Base-by-base conservation (phyloP, 2,329 filamentous ascomycete species). In the Calonectria pauciramosa region DNA sequence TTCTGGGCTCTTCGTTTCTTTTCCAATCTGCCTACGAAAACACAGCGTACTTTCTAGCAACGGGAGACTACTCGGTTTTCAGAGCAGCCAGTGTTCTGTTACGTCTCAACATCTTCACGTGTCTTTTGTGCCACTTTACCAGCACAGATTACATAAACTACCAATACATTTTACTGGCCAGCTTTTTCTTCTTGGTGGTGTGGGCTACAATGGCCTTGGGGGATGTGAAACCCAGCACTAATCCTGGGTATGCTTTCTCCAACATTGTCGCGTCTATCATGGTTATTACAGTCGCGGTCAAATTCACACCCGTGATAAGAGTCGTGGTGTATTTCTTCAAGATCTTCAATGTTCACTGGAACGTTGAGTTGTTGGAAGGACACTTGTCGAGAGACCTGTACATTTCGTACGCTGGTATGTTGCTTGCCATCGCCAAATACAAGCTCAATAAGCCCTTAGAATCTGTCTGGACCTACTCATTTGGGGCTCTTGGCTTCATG, bases 11-110 rank as follows among this genome's bases (percentile, higher is more conserved):
- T 0, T 86, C 87, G 1, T 93, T 92, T 80, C 86, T 94, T 51
- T 93, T 93, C 81, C 86, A 93, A 74, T 91, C 89, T 16, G 89
- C 89, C 13, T 93, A 90, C 76, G 91, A 91, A 1, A 91, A 94
- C 79, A 88, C 91, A 0, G 82, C 88, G 5, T 92, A 90, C 81
- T 90, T 93, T 73, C 82, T 92, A 34, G 85, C 84, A 63, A 91
- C 86, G 68, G 85, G 85, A 38, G 90, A 93, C 80, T 92, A 88
- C 77, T 92, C 91, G 0, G 79, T 90, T 38, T 85, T 85, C 64
- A 87, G 91, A 23, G 84, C 90, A 20, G 86, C 86, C 1, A 81
- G 82, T 1, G 89, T 93, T 8, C 79, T 93, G 20, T 84, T 92
- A 60, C 88, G 91, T 4, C 84, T 91, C 8, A 94, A 93, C 78